Percentiles rank a stretch among this genome's conserved stretches.
Conservation (phyloP, 228 moss, liverwort and hornwort genomes). For the Sphagnum magellanicum region DNA sequence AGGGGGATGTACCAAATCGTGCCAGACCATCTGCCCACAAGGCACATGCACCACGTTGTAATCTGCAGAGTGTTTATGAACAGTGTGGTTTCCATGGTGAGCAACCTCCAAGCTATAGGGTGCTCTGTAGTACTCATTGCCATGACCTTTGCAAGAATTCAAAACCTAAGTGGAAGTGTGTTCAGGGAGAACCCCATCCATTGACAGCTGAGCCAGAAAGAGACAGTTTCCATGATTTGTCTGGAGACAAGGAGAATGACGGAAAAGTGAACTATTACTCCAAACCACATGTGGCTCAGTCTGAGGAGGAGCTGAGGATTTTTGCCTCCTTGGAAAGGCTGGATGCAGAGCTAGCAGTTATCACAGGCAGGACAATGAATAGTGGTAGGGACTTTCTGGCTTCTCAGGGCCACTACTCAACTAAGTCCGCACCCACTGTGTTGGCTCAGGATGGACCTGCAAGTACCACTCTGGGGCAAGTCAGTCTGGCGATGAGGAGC, state of each 20-base stretch:
- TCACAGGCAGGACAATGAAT: slow-evolving; percentile 45
- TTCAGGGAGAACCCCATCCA: slow-evolving; percentile 14
- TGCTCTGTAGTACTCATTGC: slow-evolving; percentile 22
- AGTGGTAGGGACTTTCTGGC: slow-evolving; percentile 41
- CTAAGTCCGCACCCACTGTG: slow-evolving; percentile 69
- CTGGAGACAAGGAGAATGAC: slow-evolving; percentile 37
- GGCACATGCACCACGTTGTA: slow-evolving; percentile 2
- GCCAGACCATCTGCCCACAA: background rate
- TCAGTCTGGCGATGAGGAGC: slow-evolving; percentile 15
- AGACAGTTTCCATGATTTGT: slow-evolving; percentile 21
- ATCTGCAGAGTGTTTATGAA: slow-evolving; percentile 20
- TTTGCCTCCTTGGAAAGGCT: slow-evolving; percentile 78
- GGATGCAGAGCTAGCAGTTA: slow-evolving; percentile 76
- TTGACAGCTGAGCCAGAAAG: background rate
- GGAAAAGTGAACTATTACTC: slow-evolving; percentile 21
- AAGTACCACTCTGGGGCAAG: slow-evolving; percentile 11
- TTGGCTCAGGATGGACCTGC: slow-evolving; percentile 10
- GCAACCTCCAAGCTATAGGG: slow-evolving; percentile 26
- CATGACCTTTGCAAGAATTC: slow-evolving; percentile 35
- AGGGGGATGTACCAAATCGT: background rate
- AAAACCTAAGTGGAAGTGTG: slow-evolving; percentile 36
- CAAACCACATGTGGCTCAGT: slow-evolving; percentile 9
- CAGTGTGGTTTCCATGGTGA: slow-evolving; percentile 35
- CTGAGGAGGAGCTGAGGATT: slow-evolving; percentile 70
- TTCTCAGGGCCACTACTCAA: slow-evolving; percentile 64